phyloP scores from a whole-genome alignment of 2,329 filamentous ascomycete genomes.

The Fusarium staphyleae region DNA sequence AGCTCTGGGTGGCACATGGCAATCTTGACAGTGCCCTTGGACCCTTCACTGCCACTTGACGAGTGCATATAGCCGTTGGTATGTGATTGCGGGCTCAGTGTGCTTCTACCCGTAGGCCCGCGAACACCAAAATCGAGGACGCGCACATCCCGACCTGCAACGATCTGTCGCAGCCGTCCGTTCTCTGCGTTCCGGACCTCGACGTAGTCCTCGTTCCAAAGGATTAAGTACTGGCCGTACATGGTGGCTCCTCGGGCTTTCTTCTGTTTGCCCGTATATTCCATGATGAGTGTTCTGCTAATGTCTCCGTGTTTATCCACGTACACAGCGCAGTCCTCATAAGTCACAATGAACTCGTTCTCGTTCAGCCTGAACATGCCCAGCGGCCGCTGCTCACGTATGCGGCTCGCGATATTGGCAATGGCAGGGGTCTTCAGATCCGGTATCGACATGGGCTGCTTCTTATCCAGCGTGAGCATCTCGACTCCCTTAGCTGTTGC shows the following conservation, averaged over 20 bases:
- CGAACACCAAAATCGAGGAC: slow-evolving; percentile 86
- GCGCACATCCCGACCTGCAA: slow-evolving; percentile 87
- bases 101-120: slow-evolving; percentile 62
- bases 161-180: slow-evolving; percentile 90
- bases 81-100: slow-evolving; percentile 44
- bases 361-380: slow-evolving; percentile 97
- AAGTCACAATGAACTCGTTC: slow-evolving; percentile 90
- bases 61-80: slow-evolving; percentile 47
- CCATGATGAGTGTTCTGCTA: slow-evolving; percentile 92
- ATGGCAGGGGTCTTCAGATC: slow-evolving; percentile 82
- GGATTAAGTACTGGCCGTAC: slow-evolving; percentile 87
- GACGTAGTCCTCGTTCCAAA: slow-evolving; percentile 96
- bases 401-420: slow-evolving; percentile 82
- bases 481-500: slow-evolving; percentile 92
- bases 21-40: slow-evolving; percentile 85
- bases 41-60: slow-evolving; percentile 52
- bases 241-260: slow-evolving; percentile 84
- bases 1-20: slow-evolving; percentile 93
- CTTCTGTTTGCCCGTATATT: slow-evolving; percentile 90
- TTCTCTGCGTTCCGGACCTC: slow-evolving; percentile 98
- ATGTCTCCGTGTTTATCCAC: slow-evolving; percentile 98
- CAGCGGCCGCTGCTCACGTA: slow-evolving; percentile 82
- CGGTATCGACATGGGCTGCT: slow-evolving; percentile 91
- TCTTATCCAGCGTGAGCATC: slow-evolving; percentile 95
- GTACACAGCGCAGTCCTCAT: slow-evolving; percentile 96